Conservation (phyloP, 768 basidiomycete genomes). For the Dacryopinax primogenitus region DNA sequence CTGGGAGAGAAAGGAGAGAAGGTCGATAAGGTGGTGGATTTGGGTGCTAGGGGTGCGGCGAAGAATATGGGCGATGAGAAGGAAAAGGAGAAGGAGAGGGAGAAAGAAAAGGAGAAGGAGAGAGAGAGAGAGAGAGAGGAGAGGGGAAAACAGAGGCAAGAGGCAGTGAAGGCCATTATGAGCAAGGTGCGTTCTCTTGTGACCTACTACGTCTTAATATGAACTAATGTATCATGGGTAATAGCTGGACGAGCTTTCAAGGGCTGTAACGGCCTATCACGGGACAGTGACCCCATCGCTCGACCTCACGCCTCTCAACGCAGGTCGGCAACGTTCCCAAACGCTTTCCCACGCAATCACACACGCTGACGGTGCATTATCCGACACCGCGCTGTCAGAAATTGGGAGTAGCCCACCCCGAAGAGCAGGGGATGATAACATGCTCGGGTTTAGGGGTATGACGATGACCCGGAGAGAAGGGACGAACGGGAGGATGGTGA, state of each 20-base stretch:
- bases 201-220: not conserved
- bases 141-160: not conserved
- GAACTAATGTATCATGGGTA: not conserved
- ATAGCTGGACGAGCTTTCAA: not conserved
- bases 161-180: not conserved
- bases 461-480: too few species aligned
- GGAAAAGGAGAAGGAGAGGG: not conserved
- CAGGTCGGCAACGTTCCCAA: not conserved
- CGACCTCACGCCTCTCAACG: not conserved
- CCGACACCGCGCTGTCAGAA: not conserved
- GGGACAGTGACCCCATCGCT: not conserved
- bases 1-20: not conserved
- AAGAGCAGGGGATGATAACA: not conserved
- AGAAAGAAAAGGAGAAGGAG: not conserved
- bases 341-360: not conserved
- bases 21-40: not conserved
- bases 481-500: too few species aligned
- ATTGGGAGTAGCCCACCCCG: too few species aligned
- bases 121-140: too few species aligned
- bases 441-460: not conserved
- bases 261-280: not conserved
- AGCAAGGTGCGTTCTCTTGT: not conserved
- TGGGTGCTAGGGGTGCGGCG: not conserved
- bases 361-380: not conserved
- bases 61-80: not conserved